These are phyloP conservation scores for Sclerotinia glacialis DNA, from an alignment of 2,329 filamentous ascomycete genomes.

Conservation along the genomic window DNA sequence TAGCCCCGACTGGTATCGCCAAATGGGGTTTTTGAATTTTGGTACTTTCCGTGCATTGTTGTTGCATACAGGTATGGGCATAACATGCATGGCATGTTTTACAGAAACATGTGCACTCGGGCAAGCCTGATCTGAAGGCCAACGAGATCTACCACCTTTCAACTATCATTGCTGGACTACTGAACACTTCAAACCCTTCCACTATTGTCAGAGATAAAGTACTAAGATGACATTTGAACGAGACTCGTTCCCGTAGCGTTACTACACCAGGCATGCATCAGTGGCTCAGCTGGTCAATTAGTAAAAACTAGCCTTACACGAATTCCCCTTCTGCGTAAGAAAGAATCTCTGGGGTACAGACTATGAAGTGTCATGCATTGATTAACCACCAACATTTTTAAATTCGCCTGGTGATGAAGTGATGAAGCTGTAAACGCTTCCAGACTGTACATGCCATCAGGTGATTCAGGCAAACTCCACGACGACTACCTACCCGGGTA, in stretches of 20 bases:
- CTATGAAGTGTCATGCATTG: too few species aligned
- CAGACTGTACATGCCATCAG: too few species aligned
- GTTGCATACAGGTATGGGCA: background rate
- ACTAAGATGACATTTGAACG: background rate
- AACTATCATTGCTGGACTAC: background rate
- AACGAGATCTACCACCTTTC: accelerated
- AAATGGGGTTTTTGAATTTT: too few species aligned
- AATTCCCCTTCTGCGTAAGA: background rate
- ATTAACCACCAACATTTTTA: background rate
- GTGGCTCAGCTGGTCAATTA: background rate
- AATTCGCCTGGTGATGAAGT: background rate
- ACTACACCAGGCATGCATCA: background rate
- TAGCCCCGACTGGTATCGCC: too few species aligned
- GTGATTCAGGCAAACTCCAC: background rate
- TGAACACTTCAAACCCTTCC: too few species aligned
- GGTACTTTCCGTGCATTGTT: too few species aligned
- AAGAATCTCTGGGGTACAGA: background rate
- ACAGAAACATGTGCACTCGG: background rate
- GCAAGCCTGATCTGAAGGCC: background rate
- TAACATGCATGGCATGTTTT: background rate
- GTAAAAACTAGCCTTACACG: background rate
- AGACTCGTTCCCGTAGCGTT: background rate
- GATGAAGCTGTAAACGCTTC: too few species aligned
- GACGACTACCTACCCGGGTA: background rate
- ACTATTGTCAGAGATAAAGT: too few species aligned